These are phyloP conservation scores for Triangularia verruculosa DNA, from an alignment of 2,329 filamentous ascomycete genomes.

Conservation along the genomic window DNA sequence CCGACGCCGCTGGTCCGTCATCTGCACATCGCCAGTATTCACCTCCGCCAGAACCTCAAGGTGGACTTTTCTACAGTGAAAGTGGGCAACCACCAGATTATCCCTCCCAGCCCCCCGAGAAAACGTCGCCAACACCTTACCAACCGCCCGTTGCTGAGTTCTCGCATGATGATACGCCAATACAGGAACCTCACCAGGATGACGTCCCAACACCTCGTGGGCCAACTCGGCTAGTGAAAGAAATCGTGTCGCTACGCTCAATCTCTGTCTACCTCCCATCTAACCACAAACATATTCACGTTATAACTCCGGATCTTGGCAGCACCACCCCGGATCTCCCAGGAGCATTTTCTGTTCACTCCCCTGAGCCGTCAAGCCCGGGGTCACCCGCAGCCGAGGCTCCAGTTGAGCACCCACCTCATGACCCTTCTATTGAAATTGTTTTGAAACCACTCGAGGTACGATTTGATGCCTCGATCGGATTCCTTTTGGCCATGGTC, in stretches of 20 bases:
- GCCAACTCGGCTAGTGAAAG: conserved; percentile 53
- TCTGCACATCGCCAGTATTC: neutral
- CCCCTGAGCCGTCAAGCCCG: conserved; percentile 30
- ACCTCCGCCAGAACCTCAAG: neutral
- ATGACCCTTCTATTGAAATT: conserved; percentile 45
- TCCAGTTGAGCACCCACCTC: conserved; percentile 19
- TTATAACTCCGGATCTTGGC: conserved; percentile 32
- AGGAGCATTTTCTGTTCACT: conserved; percentile 58
- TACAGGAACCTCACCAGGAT: conserved; percentile 32
- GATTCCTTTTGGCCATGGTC: conserved; percentile 52
- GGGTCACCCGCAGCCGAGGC: conserved; percentile 21
- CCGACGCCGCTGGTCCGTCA: neutral
- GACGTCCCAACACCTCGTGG: conserved; percentile 50
- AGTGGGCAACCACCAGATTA: neutral
- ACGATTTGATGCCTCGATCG: conserved; percentile 56
- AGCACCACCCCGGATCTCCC: conserved; percentile 52
- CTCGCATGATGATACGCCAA: neutral
- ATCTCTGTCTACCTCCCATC: conserved; percentile 56
- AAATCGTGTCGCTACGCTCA: conserved; percentile 48
- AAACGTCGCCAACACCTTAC: neutral
- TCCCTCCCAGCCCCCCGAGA: neutral
- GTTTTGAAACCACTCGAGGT: conserved; percentile 50
- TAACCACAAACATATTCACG: conserved; percentile 43
- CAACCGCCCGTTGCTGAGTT: neutral
- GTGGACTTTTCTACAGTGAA: neutral